Percentiles rank a stretch among this genome's conserved stretches.
These are phyloP conservation scores for Coniella vitis DNA, from an alignment of 2,329 filamentous ascomycete genomes.

Conservation along the genomic window DNA sequence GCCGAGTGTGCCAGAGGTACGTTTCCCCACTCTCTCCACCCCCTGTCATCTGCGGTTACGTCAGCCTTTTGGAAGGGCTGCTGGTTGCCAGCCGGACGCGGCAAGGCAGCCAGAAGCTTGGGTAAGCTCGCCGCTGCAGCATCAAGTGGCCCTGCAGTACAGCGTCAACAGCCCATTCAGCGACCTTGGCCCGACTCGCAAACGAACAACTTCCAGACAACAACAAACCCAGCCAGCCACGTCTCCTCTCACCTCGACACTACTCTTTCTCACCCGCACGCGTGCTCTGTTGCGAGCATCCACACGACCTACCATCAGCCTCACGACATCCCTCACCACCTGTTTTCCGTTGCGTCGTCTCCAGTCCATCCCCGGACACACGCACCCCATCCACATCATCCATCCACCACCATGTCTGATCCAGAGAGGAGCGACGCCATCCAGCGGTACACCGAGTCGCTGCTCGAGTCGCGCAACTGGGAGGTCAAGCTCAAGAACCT, in stretches of 20 bases:
- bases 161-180: conserved; percentile 1
- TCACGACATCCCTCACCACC: not conserved
- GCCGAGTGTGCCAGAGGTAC: not conserved
- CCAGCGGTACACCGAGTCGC: conserved; percentile 69
- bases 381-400: not conserved
- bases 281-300: no score
- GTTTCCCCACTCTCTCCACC: not conserved
- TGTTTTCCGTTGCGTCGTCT: not conserved
- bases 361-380: not conserved
- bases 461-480: conserved; percentile 95
- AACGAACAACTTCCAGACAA: not conserved
- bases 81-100: conserved; percentile 1
- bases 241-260: no score
- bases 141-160: conserved; percentile 2
- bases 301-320: no score
- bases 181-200: not conserved
- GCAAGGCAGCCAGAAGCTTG: conserved; percentile 32
- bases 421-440: conserved; percentile 63
- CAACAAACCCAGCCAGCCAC: not conserved
- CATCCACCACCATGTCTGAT: conserved; percentile 41
- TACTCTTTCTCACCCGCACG: no score
- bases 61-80: not conserved
- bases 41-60: no score
- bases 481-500: conserved; percentile 94
- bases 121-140: conserved; percentile 25